Conservation (phyloP, 345 rosid genomes). For the Conringia planisiliqua region DNA sequence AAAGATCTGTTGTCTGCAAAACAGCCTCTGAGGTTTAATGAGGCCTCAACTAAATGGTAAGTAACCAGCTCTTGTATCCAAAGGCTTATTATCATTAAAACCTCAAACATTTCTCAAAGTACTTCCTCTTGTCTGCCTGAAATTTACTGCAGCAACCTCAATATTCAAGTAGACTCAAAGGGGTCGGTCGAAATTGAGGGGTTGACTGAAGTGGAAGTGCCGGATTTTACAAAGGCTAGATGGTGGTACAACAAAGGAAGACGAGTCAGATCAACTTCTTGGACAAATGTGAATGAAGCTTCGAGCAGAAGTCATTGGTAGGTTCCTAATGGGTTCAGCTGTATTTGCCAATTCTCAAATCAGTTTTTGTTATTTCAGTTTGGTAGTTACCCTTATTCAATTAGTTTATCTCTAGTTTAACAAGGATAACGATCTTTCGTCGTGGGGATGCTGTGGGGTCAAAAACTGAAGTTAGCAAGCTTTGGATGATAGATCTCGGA, state of each 20-base stretch:
- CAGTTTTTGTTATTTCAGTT: conserved; percentile 27
- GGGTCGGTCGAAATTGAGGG: conserved; percentile 83
- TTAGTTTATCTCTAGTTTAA: conserved; percentile 80
- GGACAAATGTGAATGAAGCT: conserved; percentile 82
- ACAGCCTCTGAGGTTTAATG: conserved; percentile 41
- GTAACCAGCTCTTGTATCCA: background rate
- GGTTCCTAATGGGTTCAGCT: conserved; percentile 28
- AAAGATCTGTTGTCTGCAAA: conserved; percentile 76
- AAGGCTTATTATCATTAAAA: background rate
- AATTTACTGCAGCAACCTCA: conserved; percentile 65
- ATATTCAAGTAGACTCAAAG: conserved; percentile 83
- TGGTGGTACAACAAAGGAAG: conserved; percentile 84
- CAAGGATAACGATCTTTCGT: conserved; percentile 67
- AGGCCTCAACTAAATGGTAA: conserved; percentile 52
- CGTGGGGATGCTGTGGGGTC: conserved; percentile 51
- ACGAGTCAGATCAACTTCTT: conserved; percentile 70
- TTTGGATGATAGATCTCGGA: conserved; percentile 98
- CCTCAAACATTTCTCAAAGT: conserved; percentile 4
- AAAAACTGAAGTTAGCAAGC: conserved; percentile 67
- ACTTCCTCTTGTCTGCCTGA: conserved; percentile 29
- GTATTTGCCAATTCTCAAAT: background rate
- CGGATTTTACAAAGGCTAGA: conserved; percentile 58
- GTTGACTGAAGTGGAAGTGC: conserved; percentile 66
- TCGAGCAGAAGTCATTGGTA: conserved; percentile 98
- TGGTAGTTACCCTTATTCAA: conserved; percentile 47